Evolutionary conservation across 2,329 filamentous ascomycete species (phyloP), one percentile per base, ranked within the genome.

Genomic region (Ophiostoma ulmi): DNA sequence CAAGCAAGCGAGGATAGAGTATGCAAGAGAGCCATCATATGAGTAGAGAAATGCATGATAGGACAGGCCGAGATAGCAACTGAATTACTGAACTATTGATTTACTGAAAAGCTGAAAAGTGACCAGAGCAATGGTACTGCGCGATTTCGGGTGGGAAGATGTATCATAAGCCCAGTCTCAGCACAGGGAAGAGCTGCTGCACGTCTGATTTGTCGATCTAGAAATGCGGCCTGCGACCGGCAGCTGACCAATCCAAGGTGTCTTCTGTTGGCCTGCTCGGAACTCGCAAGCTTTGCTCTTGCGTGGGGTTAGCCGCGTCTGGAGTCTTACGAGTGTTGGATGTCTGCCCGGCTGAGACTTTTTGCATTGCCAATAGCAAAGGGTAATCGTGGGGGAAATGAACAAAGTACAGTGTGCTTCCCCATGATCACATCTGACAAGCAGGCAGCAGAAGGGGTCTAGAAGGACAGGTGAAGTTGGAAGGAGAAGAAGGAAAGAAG

Each of bases 301-400:
- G 52, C 52, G 52, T 58, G 52, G 52, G 52, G 52, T 58, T 58
- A 22, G 11, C 8, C 7, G 52, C 52, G 52, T 58, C 11, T 26
- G 52, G 22, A 31, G 48, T 58, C 22, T 31, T 31, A 58, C 52
- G 10, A 26, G 17, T 3, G 7, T 5, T 8, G 44, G 14, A 44
- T 44, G 38, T 44, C 68, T 22, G 39, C 65, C 26, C 58, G 58
- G 26, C 26, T 63, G 31, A 35, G 58, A 63, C 26, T 63, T 13
- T 20, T 36, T 26, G 14, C 58, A 35, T 36, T 36, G 22, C 26
- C 58, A 36, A 63, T 63, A 36, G 58, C 14, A 63, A 35, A 36
- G 55, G 31, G 58, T 63, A 17, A 63, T 35, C 31, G 58, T 63
- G 58, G 58, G 58, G 58, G 52, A 58, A 58, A 58, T 58, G 52